Conservation (phyloP, 2,329 filamentous ascomycete species). For the Dendryphion nanum region DNA sequence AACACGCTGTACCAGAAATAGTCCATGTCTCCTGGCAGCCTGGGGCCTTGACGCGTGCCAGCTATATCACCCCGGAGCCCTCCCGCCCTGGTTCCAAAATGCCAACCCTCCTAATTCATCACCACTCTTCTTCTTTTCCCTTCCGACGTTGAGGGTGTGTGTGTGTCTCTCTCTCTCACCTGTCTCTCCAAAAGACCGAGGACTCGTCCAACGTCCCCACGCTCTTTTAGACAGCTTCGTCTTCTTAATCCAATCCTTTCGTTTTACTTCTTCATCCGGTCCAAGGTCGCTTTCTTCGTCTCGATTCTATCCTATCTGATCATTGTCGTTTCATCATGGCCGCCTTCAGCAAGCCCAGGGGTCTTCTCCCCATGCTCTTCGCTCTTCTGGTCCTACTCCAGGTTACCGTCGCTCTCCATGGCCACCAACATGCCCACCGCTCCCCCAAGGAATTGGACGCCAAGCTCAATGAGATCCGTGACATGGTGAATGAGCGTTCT, state of each 20-base stretch:
- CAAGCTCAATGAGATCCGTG: constrained; percentile 23
- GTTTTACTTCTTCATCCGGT: constrained; percentile 10
- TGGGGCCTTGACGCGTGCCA: not conserved
- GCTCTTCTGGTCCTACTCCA: constrained; percentile 33
- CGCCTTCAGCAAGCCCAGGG: constrained; percentile 34
- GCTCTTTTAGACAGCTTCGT: constrained; percentile 27
- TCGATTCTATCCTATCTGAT: constrained; percentile 6
- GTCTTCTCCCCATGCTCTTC: constrained; percentile 33
- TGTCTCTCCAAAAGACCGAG: constrained; percentile 25
- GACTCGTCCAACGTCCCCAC: constrained; percentile 32
- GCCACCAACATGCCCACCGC: constrained; percentile 20
- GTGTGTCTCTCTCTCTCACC: constrained; percentile 12
- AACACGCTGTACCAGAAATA: too few relatives aligned
- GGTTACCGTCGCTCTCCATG: constrained; percentile 27
- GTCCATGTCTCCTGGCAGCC: not conserved
- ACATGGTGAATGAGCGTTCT: constrained; percentile 21
- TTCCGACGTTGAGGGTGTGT: constrained; percentile 27
- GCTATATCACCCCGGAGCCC: constrained; percentile 29
- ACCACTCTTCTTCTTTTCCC: constrained; percentile 9
- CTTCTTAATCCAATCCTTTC: constrained; percentile 9
- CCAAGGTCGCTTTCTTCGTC: constrained; percentile 5
- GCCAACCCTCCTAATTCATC: constrained; percentile 29
- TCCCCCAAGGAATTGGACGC: constrained; percentile 19
- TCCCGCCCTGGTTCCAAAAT: constrained; percentile 22
- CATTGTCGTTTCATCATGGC: constrained; percentile 22